These are phyloP conservation scores for Prosopis cineraria DNA, from an alignment of 306 rosid genomes.

Conservation along the genomic window DNA sequence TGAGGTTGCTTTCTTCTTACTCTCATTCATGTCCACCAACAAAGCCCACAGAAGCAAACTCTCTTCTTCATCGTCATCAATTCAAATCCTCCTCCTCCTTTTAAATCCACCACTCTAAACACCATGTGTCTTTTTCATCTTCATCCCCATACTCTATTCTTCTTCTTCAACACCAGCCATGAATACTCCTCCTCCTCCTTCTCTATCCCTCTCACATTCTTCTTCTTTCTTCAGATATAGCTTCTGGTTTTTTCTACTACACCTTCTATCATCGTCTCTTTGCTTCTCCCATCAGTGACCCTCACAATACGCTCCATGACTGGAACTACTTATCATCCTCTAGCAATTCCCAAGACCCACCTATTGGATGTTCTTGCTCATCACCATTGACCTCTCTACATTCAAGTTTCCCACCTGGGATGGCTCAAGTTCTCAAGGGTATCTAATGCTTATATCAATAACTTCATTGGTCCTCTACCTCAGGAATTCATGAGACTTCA, in stretches of 20 bases:
- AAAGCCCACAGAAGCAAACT: slow-evolving; percentile 72
- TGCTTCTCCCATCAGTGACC: slow-evolving; percentile 67
- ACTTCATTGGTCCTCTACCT: slow-evolving; percentile 72
- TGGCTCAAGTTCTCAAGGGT: slow-evolving; percentile 67
- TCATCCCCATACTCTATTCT: slow-evolving; percentile 37
- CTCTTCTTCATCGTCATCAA: slow-evolving; percentile 49
- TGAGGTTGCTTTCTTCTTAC: no score
- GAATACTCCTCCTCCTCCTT: slow-evolving; percentile 63
- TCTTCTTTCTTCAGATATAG: slow-evolving; percentile 39
- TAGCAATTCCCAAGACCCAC: slow-evolving; percentile 52
- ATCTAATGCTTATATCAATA: slow-evolving; percentile 84
- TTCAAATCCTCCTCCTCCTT: slow-evolving; percentile 51
- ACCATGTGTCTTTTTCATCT: slow-evolving; percentile 40
- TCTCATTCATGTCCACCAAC: slow-evolving; percentile 62
- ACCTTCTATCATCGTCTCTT: slow-evolving; percentile 62
- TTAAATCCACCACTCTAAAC: slow-evolving; percentile 56
- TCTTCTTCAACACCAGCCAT: slow-evolving; percentile 42
- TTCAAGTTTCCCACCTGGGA: slow-evolving; percentile 81
- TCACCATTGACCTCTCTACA: slow-evolving; percentile 70
- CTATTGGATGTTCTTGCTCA: slow-evolving; percentile 78
- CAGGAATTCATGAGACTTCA: slow-evolving; percentile 54
- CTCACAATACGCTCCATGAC: slow-evolving; percentile 64
- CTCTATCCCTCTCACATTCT: slow-evolving; percentile 46
- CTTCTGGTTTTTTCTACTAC: slow-evolving; percentile 41
- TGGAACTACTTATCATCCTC: slow-evolving; percentile 50